Conservation (phyloP, 1,139 yeast genomes). For the Yamadazyma songkhlaensis region DNA sequence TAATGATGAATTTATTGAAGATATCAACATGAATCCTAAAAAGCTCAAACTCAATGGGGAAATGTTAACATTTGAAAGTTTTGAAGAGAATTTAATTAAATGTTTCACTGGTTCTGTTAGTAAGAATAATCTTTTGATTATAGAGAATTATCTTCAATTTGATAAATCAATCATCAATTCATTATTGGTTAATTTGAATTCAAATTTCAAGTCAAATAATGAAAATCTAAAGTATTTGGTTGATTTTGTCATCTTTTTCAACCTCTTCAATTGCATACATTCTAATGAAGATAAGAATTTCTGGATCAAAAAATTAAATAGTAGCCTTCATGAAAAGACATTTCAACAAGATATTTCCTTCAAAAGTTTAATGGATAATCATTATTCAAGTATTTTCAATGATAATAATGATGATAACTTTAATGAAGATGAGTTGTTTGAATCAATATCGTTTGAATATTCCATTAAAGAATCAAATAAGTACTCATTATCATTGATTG, state of each 20-base stretch:
- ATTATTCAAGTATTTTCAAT: constrained; percentile 20
- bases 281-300: constrained; percentile 19
- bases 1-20: neutral
- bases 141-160: constrained; percentile 9
- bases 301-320: constrained; percentile 20
- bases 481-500: constrained; percentile 9
- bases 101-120: constrained; percentile 10
- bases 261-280: constrained; percentile 18
- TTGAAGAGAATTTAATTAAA: constrained; percentile 13
- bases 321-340: neutral
- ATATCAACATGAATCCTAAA: neutral
- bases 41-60: neutral
- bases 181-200: constrained; percentile 8
- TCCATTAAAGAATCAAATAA: constrained; percentile 11
- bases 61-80: constrained; percentile 7
- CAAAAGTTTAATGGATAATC: constrained; percentile 15
- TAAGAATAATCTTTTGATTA: constrained; percentile 9
- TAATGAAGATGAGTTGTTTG: constrained; percentile 10
- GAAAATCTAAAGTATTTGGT: constrained; percentile 29
- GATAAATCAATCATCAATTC: constrained; percentile 8
- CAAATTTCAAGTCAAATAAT: constrained; percentile 21
- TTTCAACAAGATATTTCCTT: constrained; percentile 8
- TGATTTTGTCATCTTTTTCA: constrained; percentile 24
- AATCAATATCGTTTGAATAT: constrained; percentile 12
- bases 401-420: constrained; percentile 8